Evolutionary conservation across 441 rosid genomes (phyloP).

Genomic region (Biscutella laevigata): DNA sequence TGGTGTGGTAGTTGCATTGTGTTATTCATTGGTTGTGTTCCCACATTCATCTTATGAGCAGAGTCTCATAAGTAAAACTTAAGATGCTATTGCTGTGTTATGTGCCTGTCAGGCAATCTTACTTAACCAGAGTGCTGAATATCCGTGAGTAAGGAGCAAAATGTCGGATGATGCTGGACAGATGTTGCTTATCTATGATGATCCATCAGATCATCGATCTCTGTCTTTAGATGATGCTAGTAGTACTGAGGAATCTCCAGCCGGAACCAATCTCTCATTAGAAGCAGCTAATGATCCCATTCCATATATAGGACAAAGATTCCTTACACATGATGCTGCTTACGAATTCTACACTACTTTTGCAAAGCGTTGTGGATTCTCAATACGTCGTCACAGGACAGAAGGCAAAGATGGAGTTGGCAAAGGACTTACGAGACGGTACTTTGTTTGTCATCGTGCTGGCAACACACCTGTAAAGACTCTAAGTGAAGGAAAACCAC

Average conservation of each 20-base stretch:
- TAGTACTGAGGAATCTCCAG: slow-evolving; percentile 80
- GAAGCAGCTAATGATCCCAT: slow-evolving; percentile 50
- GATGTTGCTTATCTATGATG: slow-evolving; percentile 65
- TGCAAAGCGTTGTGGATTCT: slow-evolving; percentile 83
- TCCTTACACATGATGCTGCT: slow-evolving; percentile 81
- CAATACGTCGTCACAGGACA: slow-evolving; percentile 88
- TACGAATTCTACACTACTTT: slow-evolving; percentile 80
- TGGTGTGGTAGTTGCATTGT: background rate
- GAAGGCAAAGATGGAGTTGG: slow-evolving; percentile 98
- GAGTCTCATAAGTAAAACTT: background rate
- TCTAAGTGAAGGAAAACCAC: slow-evolving; percentile 61
- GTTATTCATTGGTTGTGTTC: background rate
- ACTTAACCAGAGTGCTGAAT: slow-evolving; percentile 18
- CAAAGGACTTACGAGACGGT: slow-evolving; percentile 90
- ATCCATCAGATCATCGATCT: slow-evolving; percentile 79
- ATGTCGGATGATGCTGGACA: slow-evolving; percentile 72
- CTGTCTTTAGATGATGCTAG: slow-evolving; percentile 72
- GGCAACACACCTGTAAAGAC: slow-evolving; percentile 90
- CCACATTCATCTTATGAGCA: background rate
- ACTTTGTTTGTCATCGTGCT: slow-evolving; percentile 94
- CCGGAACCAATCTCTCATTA: slow-evolving; percentile 56
- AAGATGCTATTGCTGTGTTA: slow-evolving; percentile 6
- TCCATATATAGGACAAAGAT: slow-evolving; percentile 83
- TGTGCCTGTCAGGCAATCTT: slow-evolving; percentile 20
- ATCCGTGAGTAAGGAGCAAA: slow-evolving; percentile 33